These are phyloP conservation scores for Cunninghamia lanceolata DNA, from an alignment of 75 land plant genomes.

Conservation along the genomic window DNA sequence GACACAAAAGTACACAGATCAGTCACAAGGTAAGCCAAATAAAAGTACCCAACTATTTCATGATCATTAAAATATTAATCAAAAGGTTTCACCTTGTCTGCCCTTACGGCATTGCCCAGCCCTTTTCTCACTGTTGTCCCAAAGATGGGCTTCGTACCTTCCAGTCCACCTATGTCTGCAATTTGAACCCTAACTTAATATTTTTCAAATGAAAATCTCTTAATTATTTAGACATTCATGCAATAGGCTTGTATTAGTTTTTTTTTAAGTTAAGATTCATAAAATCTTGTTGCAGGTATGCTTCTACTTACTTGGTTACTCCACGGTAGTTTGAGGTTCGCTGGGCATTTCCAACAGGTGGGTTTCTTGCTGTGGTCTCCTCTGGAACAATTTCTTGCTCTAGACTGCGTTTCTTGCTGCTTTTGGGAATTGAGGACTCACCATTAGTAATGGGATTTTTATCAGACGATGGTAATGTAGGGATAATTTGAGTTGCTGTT, in stretches of 20 bases:
- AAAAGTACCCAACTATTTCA: neutral
- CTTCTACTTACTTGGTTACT: constrained; percentile 57
- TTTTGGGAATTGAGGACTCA: neutral
- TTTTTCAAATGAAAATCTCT: neutral
- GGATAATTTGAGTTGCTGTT: neutral
- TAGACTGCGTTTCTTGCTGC: neutral
- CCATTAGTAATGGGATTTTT: neutral
- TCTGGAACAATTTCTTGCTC: neutral
- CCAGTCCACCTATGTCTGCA: constrained; percentile 75
- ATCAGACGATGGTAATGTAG: neutral
- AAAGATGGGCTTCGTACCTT: constrained; percentile 73
- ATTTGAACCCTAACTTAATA: neutral
- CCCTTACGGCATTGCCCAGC: constrained; percentile 78
- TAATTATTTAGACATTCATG: neutral
- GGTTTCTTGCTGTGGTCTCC: constrained; percentile 25
- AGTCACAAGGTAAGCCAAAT: neutral
- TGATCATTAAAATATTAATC: neutral
- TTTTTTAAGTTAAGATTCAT: neutral
- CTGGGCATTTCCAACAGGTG: constrained; percentile 58
- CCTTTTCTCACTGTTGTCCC: constrained; percentile 71
- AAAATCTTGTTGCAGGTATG: neutral
- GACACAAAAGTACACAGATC: neutral
- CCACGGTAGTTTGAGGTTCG: constrained; percentile 82
- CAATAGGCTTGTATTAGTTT: too few relatives aligned
- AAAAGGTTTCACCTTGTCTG: constrained; percentile 48